Evolutionary conservation across 225 moss, liverwort and hornwort genomes (phyloP), one percentile per base, ranked within the genome.

Genomic region (Bryoerythrophyllum caledonicum): DNA sequence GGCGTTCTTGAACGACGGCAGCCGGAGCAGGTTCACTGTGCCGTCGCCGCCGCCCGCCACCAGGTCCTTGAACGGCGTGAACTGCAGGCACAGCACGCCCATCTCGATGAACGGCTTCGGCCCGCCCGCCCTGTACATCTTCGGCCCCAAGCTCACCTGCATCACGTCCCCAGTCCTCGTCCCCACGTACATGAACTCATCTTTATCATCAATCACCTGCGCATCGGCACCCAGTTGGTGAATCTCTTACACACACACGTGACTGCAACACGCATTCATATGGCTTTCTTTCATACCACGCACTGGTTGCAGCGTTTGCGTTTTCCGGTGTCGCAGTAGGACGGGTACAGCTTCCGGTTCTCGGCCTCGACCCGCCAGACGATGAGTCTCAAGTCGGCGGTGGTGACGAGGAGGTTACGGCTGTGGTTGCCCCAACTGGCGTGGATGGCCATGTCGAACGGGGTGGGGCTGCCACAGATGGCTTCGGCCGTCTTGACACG

Each of bases 141-240:
- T 99, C 0, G 94, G 94, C 4, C 94, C 94, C 52, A 95, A 63
- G 41, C 97, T 99, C 61, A 94, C 93, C 89, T 94, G 91, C 83
- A 99, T 82, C 16, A 99, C 76, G 56, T 99, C 97, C 35, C 97
- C 97, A 48, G 78, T 93, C 26, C 81, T 85, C 4, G 94, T 99
- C 59, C 94, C 94, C 48, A 90, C 94, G 76, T 93, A 95, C 90
- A 99, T 94, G 74, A 74, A 99, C 78, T 99, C 89, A 68, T 99
- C 97, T 60, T 78, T 89, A 0, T 89, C 91, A 52, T 99, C 97
- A 17, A 99, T 80, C 10, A 90, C 75, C 97, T 97, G 78, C 41
- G 48, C 48, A 19, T 6, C 6, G 17, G 19, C 19, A 49, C 1
- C 48, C 19, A 49, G 17, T 7, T 49, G 19, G 7, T 49, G 48